Base-by-base conservation (phyloP, 305 asterid species). In the Solanum aculeatissimum region DNA sequence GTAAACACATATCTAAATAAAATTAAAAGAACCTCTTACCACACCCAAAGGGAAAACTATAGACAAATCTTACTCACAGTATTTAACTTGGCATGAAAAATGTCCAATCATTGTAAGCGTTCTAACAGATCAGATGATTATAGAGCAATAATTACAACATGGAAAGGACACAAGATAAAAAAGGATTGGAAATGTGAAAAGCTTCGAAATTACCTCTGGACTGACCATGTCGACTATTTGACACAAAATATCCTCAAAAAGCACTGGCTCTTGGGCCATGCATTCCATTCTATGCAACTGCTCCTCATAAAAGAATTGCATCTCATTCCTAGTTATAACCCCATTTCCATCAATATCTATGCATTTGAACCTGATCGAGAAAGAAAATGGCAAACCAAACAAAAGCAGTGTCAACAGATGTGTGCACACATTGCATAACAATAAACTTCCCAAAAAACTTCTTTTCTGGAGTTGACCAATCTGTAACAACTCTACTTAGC, bases 211-310 rank as follows among this genome's bases (percentile, higher is more conserved):
- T 71, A 97, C 99, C 98, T 97, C 97, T 68, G 99, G 99, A 84
- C 87, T 85, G 85, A 97, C 87, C 99, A 97, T 97, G 93, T 97
- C 99, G 86, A 97, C 96, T 81, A 97, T 93, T 90, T 97, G 99
- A 88, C 99, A 97, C 86, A 97, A 91, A 83, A 97, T 95, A 92
- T 95, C 99, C 91, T 97, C 99, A 91, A 95, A 97, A 89, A 97
- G 98, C 60, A 97, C 99, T 87, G 99, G 99, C 92, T 97, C 99
- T 86, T 97, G 99, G 86, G 99, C 98, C 98, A 97, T 97, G 93
- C 99, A 97, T 90, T 97, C 99, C 99, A 97, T 97, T 89, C 99
- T 91, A 89, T 97, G 99, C 91, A 97, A 85, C 90, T 97, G 99
- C 90, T 97, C 99, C 92, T 97, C 99, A 69, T 97, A 97, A 91